phyloP scores from a whole-genome alignment of 2,329 filamentous ascomycete species.

The Cadophora sp. region DNA sequence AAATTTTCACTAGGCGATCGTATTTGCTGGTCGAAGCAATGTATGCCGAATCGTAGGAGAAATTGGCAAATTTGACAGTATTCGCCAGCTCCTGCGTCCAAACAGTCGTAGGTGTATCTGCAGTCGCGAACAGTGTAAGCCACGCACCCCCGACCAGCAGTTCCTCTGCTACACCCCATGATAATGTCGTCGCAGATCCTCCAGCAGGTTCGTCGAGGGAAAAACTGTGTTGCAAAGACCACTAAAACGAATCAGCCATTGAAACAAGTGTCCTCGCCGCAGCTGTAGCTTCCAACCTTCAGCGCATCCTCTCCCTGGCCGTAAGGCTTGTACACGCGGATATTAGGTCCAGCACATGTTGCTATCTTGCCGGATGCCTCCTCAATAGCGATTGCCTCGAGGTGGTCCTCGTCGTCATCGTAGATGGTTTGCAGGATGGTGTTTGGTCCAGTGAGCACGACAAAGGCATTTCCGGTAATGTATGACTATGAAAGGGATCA shows the following conservation, averaged over 20 bases:
- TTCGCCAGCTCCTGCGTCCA: constrained; percentile 82
- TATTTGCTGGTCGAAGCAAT: constrained; percentile 81
- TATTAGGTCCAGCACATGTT: constrained; percentile 67
- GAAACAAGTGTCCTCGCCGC: constrained; percentile 6
- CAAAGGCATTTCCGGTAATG: constrained; percentile 86
- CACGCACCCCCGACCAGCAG: constrained; percentile 76
- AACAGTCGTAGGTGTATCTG: constrained; percentile 58
- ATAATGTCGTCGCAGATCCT: constrained; percentile 63
- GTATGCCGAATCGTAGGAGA: constrained; percentile 87
- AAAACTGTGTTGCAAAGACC: constrained; percentile 69
- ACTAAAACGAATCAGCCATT: constrained; percentile 52
- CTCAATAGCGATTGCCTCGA: constrained; percentile 83
- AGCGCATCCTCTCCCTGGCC: constrained; percentile 72
- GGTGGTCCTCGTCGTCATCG: constrained; percentile 68
- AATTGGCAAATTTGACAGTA: constrained; percentile 73
- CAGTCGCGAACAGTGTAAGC: constrained; percentile 71
- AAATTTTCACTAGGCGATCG: constrained; percentile 89
- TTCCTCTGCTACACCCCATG: constrained; percentile 88
- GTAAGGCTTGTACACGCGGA: constrained; percentile 82
- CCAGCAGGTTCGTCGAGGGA: constrained; percentile 52
- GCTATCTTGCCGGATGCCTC: constrained; percentile 86
- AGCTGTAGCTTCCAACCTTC: constrained; percentile 62
- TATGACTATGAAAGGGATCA: constrained; percentile 67
- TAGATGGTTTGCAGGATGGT: constrained; percentile 89
- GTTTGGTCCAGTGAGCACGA: constrained; percentile 78